Evolutionary conservation across 768 basidiomycete species (phyloP).

Genomic region (Mycena maculata): DNA sequence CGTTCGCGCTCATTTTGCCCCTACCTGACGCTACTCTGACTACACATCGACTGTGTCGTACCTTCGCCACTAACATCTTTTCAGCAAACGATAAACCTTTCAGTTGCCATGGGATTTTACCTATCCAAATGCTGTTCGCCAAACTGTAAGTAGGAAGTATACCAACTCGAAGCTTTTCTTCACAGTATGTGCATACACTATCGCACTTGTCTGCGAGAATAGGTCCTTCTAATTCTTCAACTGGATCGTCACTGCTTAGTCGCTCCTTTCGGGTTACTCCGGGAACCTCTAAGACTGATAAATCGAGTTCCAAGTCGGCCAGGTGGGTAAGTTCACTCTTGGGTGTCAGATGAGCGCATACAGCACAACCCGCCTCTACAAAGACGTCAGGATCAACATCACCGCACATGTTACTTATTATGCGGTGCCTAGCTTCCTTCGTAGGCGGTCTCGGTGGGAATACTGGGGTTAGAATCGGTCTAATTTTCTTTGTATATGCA

Average conservation of each 20-base stretch:
- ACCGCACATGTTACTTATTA: too few species aligned
- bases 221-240: neutral
- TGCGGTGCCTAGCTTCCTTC: too few species aligned
- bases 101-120: neutral
- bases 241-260: neutral
- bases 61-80: conserved; percentile 37
- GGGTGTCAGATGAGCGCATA: too few species aligned
- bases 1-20: conserved; percentile 43
- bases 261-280: neutral
- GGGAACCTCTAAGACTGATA: too few species aligned
- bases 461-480: too few species aligned
- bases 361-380: too few species aligned
- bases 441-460: too few species aligned
- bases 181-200: neutral
- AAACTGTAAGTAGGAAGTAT: neutral
- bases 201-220: neutral
- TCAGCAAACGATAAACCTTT: conserved; percentile 41
- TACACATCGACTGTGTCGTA: conserved; percentile 44
- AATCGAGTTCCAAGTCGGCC: too few species aligned
- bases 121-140: neutral
- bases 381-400: too few species aligned
- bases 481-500: too few species aligned
- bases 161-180: neutral
- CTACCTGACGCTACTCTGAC: conserved; percentile 40
- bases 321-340: too few species aligned